Conservation (phyloP, 1,284 basidiomycete species). For the Stygiomarasmius scandens region DNA sequence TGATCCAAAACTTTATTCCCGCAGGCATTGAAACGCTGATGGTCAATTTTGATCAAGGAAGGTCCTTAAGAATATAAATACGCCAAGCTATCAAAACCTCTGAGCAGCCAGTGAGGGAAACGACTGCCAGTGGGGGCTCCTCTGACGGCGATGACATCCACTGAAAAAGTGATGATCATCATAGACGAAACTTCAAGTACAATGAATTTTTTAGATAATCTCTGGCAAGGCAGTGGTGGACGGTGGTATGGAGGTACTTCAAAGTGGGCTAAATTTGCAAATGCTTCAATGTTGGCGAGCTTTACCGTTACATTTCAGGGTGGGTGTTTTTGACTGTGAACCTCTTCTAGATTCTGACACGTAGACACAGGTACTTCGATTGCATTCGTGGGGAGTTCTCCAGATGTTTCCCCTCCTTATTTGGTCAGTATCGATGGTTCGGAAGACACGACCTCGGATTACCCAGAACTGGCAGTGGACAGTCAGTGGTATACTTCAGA, state of each 20-base stretch:
- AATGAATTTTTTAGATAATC: too few relatives aligned
- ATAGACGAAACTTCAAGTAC: too few relatives aligned
- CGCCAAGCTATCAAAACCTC: too few relatives aligned
- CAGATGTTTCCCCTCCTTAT: not conserved
- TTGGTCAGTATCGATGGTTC: not conserved
- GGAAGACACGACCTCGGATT: not conserved
- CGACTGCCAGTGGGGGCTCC: too few relatives aligned
- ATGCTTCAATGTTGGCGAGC: not conserved
- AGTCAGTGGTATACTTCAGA: not conserved
- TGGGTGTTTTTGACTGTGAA: not conserved
- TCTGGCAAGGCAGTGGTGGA: too few relatives aligned
- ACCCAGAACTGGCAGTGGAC: not conserved
- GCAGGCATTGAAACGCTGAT: too few relatives aligned
- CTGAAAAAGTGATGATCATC: too few relatives aligned
- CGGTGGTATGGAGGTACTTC: not conserved
- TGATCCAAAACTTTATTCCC: too few relatives aligned
- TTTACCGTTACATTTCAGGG: not conserved
- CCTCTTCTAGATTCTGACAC: not conserved
- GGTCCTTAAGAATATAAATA: too few relatives aligned
- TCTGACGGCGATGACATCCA: too few relatives aligned
- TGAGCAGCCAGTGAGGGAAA: too few relatives aligned
- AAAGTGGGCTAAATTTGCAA: not conserved
- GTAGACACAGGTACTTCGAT: not conserved
- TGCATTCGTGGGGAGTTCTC: not conserved
- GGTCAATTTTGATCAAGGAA: too few relatives aligned